phyloP scores from a whole-genome alignment of 495 filamentous ascomycete species.

The Daldinia grandis region DNA sequence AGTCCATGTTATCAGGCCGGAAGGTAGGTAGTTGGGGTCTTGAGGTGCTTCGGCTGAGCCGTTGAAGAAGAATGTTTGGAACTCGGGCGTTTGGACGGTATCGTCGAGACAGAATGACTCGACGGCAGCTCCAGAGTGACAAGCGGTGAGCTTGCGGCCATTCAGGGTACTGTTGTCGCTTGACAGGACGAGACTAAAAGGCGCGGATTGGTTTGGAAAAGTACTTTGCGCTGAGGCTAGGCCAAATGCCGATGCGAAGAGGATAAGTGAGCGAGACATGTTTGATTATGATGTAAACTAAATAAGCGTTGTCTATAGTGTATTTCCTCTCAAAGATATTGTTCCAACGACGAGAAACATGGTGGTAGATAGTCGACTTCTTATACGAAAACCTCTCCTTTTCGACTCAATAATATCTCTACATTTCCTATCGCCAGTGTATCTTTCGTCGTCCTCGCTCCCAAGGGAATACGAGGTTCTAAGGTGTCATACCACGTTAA shows the following conservation, averaged over 20 bases:
- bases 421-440: not conserved
- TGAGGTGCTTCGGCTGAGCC: conserved; percentile 15
- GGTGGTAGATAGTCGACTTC: not conserved
- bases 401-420: not conserved
- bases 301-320: not conserved
- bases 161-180: conserved; percentile 32
- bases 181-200: conserved; percentile 37
- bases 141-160: conserved; percentile 30
- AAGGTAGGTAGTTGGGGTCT: conserved; percentile 12
- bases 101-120: conserved; percentile 31
- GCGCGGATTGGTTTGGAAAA: conserved; percentile 37
- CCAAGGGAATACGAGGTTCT: conserved; percentile 35
- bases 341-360: not conserved
- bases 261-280: conserved; percentile 12
- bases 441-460: not conserved
- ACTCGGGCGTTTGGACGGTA: not conserved
- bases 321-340: not conserved
- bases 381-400: not conserved
- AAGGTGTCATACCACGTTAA: conserved; percentile 21
- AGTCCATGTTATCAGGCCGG: conserved; percentile 33
- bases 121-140: conserved; percentile 34
- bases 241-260: conserved; percentile 15
- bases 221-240: conserved; percentile 23
- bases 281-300: no score
- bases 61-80: conserved; percentile 40